Evolutionary conservation across 2,329 filamentous ascomycete genomes (phyloP).

Genomic region (Ascochyta clinopodiicola): DNA sequence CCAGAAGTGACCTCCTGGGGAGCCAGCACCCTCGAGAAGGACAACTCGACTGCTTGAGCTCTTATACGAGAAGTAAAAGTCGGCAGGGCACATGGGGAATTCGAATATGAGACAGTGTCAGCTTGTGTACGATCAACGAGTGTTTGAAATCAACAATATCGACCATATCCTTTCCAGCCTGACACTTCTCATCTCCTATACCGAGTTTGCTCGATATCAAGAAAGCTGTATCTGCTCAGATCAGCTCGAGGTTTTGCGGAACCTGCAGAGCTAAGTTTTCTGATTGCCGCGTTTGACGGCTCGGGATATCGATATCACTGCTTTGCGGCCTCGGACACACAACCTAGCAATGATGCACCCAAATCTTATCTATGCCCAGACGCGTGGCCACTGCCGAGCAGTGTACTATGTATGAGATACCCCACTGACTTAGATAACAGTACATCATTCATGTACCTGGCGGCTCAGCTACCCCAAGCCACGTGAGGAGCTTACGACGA

Average conservation of each 20-base stretch:
- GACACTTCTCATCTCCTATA: background rate
- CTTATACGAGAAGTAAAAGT: background rate
- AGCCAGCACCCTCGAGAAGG: background rate
- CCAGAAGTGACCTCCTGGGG: slow-evolving; percentile 25
- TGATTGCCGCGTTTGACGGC: background rate
- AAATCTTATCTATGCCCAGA: background rate
- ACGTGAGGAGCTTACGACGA: slow-evolving; percentile 6
- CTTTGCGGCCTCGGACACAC: background rate
- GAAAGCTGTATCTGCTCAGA: background rate
- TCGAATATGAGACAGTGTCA: background rate
- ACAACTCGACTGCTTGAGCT: background rate
- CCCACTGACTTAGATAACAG: background rate
- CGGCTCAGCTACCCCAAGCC: background rate
- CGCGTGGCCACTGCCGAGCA: background rate
- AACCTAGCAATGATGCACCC: background rate
- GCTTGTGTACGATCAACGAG: background rate
- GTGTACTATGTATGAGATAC: background rate
- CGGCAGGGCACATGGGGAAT: background rate
- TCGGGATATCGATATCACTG: background rate
- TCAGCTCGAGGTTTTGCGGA: too few relatives aligned
- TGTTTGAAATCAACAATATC: background rate
- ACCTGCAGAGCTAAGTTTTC: background rate
- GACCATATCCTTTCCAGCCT: background rate
- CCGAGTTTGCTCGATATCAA: background rate
- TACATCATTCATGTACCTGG: background rate